Conservation (phyloP, 495 filamentous ascomycete genomes). For the Penicillium subrubescens region DNA sequence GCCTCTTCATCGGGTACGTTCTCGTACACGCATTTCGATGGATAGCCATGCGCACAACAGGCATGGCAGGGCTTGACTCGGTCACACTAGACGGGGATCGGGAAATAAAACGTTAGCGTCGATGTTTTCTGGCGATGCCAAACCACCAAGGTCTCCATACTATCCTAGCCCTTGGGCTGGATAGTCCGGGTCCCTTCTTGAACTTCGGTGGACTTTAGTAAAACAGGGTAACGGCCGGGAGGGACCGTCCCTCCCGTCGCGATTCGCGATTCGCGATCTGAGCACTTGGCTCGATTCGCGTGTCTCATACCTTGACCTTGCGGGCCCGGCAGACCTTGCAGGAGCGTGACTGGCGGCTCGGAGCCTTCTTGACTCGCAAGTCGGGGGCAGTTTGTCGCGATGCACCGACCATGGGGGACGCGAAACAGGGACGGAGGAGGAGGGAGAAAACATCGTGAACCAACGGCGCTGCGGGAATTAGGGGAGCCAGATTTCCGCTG, state of each 20-base stretch:
- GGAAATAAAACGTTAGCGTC: not conserved
- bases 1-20: conserved; percentile 38
- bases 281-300: conserved; percentile 17
- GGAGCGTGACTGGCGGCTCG: conserved; percentile 45
- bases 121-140: not conserved
- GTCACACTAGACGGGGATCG: conserved; percentile 38
- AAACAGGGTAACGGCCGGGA: conserved; percentile 13
- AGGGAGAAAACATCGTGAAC: conserved; percentile 24
- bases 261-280: conserved; percentile 29
- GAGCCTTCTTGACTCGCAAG: conserved; percentile 25
- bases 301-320: conserved; percentile 45
- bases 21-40: conserved; percentile 48
- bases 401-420: conserved; percentile 30
- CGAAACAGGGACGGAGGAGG: conserved; percentile 18
- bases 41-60: conserved; percentile 51
- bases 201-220: conserved; percentile 12
- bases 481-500: conserved; percentile 36
- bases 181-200: not conserved
- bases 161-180: not conserved
- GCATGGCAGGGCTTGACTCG: conserved; percentile 50
- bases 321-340: conserved; percentile 49
- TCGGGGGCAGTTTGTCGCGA: conserved; percentile 29
- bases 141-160: not conserved
- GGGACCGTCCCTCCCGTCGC: conserved; percentile 23
- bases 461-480: conserved; percentile 39